Evolutionary conservation across 2,329 filamentous ascomycete species (phyloP), one percentile per base, ranked within the genome.

Genomic region (Xylariaceae sp.): DNA sequence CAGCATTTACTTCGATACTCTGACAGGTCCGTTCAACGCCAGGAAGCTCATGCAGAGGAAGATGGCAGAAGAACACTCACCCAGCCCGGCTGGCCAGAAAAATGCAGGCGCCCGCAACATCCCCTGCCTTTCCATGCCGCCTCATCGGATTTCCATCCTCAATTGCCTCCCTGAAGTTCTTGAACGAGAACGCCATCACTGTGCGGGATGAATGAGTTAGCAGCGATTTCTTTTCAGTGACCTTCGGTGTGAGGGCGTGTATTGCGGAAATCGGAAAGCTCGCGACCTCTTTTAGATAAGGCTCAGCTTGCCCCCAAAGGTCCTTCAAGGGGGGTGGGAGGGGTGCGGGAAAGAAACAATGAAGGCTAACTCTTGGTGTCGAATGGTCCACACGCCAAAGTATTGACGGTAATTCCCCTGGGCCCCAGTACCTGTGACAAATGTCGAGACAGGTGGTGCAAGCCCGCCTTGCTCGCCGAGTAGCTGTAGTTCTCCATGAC

Each of bases 311-410:
- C n/a, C n/a, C n/a, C n/a, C n/a, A n/a, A n/a, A n/a, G n/a, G n/a
- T n/a, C n/a, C n/a, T n/a, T n/a, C n/a, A n/a, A n/a, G n/a, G n/a
- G n/a, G n/a, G n/a, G n/a, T n/a, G n/a, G n/a, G n/a, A n/a, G n/a
- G n/a, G n/a, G n/a, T n/a, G n/a, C n/a, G n/a, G n/a, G n/a, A n/a
- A n/a, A n/a, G n/a, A n/a, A n/a, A n/a, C n/a, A n/a, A n/a, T n/a
- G n/a, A n/a, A n/a, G n/a, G n/a, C n/a, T n/a, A n/a, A n/a, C n/a
- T 32, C 67, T 81, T 83, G 46, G 73, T 81, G 49, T 81, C 71
- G 46, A 85, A 85, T 3, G 84, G 83, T 3, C 85, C 85, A 55
- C 83, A 87, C 4, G 85, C 85, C 42, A 89, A 64, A 3, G 80
- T 79, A 57, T 89, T 89, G 48, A 68, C 74, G 28, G 81, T 85